A percentile compares a stretch with the other conserved stretches of the same genome.
phyloP scores from a whole-genome alignment of 176 grass and related monocot genomes.

The Bonia amplexicaulis region DNA sequence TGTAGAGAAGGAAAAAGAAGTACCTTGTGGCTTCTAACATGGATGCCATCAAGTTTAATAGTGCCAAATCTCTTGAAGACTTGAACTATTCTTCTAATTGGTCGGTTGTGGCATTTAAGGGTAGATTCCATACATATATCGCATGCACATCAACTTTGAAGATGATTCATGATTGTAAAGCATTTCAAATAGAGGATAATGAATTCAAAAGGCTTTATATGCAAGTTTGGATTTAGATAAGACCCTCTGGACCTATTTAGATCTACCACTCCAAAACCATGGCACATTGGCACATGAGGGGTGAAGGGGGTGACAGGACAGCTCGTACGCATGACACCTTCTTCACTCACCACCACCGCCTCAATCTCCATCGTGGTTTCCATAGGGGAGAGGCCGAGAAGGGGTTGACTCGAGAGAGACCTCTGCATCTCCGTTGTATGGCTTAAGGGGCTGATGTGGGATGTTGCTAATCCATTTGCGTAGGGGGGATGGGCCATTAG shows the following conservation, averaged over 20 bases:
- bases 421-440: no score
- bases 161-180: neutral
- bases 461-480: no score
- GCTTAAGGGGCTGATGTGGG: no score
- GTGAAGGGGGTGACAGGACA: no score
- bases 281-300: no score
- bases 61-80: conserved; percentile 75
- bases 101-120: conserved; percentile 52
- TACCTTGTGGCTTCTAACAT: conserved; percentile 99
- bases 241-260: conserved; percentile 64
- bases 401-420: no score
- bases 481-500: no score
- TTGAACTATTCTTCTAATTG: conserved; percentile 67
- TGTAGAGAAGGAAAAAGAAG: neutral
- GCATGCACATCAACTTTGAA: conserved; percentile 66
- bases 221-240: neutral
- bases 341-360: no score
- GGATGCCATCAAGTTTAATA: conserved; percentile 74
- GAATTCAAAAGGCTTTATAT: conserved; percentile 4
- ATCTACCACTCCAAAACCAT: no score
- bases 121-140: conserved; percentile 82
- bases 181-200: conserved; percentile 3
- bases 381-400: no score
- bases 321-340: no score
- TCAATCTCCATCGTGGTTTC: no score